Percentiles rank a stretch among this genome's conserved stretches.
phyloP scores from a whole-genome alignment of 73 alveolate species.

The Paramecium sexaurelia region DNA sequence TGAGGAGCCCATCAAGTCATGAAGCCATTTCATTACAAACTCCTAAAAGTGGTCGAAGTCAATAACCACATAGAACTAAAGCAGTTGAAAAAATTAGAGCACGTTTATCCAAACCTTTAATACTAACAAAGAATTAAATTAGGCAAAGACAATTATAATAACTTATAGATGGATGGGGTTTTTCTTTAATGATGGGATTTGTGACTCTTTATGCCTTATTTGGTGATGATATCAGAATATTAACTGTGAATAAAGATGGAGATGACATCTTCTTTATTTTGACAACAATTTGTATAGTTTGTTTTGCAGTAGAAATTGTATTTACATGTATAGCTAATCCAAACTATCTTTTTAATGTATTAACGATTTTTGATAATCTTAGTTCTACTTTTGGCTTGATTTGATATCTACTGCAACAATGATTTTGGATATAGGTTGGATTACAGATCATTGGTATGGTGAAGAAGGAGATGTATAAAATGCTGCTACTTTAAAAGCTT shows the following conservation, averaged over 20 bases:
- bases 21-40: not conserved
- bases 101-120: not conserved
- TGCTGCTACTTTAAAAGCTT: conserved; percentile 79
- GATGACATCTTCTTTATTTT: conserved; percentile 63
- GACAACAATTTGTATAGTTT: conserved; percentile 43
- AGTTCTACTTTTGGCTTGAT: conserved; percentile 87
- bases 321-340: conserved; percentile 63
- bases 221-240: conserved; percentile 84
- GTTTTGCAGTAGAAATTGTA: conserved; percentile 68
- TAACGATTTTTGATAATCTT: not conserved
- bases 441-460: conserved; percentile 68
- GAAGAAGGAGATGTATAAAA: conserved; percentile 68
- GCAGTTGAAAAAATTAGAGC: conserved; percentile 11
- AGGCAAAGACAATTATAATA: not conserved
- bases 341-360: conserved; percentile 58
- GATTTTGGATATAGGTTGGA: conserved; percentile 82
- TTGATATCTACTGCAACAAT: conserved; percentile 78
- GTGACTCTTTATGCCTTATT: conserved; percentile 88
- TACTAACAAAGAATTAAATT: not conserved
- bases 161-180: conserved; percentile 25
- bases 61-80: not conserved
- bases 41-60: not conserved
- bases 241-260: conserved; percentile 53
- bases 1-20: not conserved
- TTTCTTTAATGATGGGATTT: conserved; percentile 72